phyloP scores from a whole-genome alignment of 805 yeast genomes.

The Starmerella potacharoeniae region DNA sequence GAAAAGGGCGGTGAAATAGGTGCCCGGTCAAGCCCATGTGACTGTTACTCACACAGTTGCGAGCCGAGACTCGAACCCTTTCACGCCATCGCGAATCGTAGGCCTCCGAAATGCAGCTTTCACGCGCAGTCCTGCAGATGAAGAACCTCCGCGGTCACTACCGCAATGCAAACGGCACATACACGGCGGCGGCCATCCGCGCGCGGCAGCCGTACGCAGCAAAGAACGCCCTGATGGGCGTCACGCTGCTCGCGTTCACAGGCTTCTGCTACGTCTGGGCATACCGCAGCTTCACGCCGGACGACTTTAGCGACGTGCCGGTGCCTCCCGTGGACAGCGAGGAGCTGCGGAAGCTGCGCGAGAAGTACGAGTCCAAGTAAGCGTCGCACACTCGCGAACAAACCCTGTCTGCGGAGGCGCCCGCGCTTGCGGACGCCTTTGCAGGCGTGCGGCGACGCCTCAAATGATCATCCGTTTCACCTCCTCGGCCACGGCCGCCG shows the following conservation, averaged over 20 bases:
- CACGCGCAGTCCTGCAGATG: constrained; percentile 2
- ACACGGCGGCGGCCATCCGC: constrained; percentile 88
- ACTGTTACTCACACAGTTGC: neutral
- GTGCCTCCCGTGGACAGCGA: constrained; percentile 81
- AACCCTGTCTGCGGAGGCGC: too few relatives aligned
- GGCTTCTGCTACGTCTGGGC: constrained; percentile 44
- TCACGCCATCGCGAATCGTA: neutral
- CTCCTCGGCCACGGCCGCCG: constrained; percentile 10
- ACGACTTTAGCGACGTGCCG: constrained; percentile 84
- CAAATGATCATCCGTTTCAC: constrained; percentile 5
- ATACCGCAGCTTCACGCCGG: constrained; percentile 34
- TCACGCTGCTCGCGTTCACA: constrained; percentile 50
- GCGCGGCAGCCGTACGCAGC: constrained; percentile 81
- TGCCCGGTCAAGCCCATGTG: neutral
- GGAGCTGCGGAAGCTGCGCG: constrained; percentile 57
- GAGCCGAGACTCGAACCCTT: neutral
- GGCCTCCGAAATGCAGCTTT: constrained; percentile 6
- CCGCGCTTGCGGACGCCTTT: too few relatives aligned
- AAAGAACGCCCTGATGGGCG: constrained; percentile 57
- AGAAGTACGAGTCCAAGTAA: constrained; percentile 1
- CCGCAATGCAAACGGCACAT: constrained; percentile 64
- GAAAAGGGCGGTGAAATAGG: too few relatives aligned
- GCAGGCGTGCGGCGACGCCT: neutral
- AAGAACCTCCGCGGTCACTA: constrained; percentile 23
- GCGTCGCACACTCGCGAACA: neutral